phyloP scores from a whole-genome alignment of 2,329 filamentous ascomycete genomes.

The Penicillium decumbens region DNA sequence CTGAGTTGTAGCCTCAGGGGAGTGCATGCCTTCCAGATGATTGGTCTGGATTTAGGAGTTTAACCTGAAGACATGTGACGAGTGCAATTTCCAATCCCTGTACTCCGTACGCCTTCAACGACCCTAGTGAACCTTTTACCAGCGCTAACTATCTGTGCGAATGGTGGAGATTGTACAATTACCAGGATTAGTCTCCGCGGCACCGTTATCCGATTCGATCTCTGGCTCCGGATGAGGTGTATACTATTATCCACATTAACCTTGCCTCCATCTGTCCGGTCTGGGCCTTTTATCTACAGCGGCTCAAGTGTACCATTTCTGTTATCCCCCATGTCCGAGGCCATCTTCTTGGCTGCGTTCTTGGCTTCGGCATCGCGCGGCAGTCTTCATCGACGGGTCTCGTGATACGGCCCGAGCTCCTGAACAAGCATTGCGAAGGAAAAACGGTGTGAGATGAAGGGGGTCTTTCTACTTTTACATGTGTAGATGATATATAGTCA shows the following conservation, averaged over 20 bases:
- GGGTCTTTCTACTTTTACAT: conserved; percentile 11
- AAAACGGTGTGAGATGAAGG: background rate
- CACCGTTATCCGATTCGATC: background rate
- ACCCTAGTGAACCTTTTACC: conserved; percentile 4
- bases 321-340: no score
- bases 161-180: background rate
- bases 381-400: background rate
- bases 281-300: background rate
- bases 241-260: background rate
- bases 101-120: conserved; percentile 1
- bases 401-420: background rate
- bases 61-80: conserved; percentile 5
- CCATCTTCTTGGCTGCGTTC: background rate
- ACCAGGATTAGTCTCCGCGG: background rate
- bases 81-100: conserved; percentile 14
- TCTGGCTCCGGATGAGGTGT: background rate
- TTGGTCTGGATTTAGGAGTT: background rate
- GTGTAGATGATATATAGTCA: conserved; percentile 12
- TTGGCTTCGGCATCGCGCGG: conserved; percentile 1
- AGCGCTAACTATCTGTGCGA: conserved; percentile 1
- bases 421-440: background rate
- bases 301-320: background rate
- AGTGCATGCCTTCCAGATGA: conserved; percentile 11
- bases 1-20: background rate
- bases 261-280: background rate